Conservation (phyloP, 768 basidiomycete genomes). For the Leccinum longicurvipes region DNA sequence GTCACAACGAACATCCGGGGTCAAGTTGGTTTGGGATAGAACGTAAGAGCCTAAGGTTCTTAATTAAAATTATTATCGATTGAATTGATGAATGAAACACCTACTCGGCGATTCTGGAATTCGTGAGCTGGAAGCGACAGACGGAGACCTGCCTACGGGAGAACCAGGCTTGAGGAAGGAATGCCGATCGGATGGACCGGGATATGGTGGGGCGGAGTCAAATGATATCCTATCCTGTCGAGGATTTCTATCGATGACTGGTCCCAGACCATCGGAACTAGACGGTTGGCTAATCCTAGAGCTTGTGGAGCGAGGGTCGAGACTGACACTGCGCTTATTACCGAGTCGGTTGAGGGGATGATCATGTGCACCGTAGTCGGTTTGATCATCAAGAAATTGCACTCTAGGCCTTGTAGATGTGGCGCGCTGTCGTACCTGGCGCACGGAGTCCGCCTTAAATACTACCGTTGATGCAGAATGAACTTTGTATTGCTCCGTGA, state of each 20-base stretch:
- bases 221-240: background rate
- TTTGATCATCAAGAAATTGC: conserved; percentile 9
- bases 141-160: conserved; percentile 2
- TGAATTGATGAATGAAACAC: background rate
- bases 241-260: background rate
- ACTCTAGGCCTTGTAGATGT: conserved; percentile 16
- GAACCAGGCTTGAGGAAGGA: background rate
- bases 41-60: conserved; percentile 10
- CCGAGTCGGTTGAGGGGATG: background rate
- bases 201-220: conserved; percentile 35
- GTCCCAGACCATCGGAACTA: conserved; percentile 8
- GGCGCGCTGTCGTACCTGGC: conserved; percentile 22
- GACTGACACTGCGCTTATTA: conserved; percentile 9
- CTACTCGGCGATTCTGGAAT: conserved; percentile 9
- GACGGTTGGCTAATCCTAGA: conserved; percentile 6
- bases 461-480: conserved; percentile 69
- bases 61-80: background rate
- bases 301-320: conserved; percentile 2
- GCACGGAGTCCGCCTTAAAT: conserved; percentile 57
- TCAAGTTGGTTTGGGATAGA: background rate
- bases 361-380: background rate
- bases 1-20: background rate
- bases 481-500: conserved; percentile 73
- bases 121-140: conserved; percentile 12
- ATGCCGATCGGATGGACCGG: conserved; percentile 6